Base-by-base conservation (phyloP, 352 stramenopile genomes). In the Phytophthora constricta region DNA sequence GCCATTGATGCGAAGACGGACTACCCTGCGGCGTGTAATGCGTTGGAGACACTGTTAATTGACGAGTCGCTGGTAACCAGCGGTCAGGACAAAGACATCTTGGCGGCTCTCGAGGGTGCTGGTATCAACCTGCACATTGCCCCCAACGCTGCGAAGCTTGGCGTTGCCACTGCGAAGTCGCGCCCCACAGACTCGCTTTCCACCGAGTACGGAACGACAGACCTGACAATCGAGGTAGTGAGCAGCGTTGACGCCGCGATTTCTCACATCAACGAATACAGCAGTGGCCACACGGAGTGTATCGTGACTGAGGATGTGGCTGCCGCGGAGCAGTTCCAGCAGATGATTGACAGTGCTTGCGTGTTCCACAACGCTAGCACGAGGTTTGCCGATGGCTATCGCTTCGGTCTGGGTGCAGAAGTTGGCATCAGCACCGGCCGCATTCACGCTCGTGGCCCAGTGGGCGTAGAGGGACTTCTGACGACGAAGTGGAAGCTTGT, bases 361-460 rank as follows among this genome's bases (percentile, higher is more conserved):
- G 97, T 99, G 22, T 99, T 99, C 84, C 96, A 99, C 82, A 99
- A 99, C 72, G 96, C 95, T 28, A 99, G 93, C 45, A 99, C 97
- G 50, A 89, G 94, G 17, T 96, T 95, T 64, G 93, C 97, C 20
- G 97, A 99, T 80, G 97, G 97, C 22, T 99, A 97, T 74, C 89
- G 97, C 25, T 99, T 99, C 82, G 98, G 98, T 17, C 79, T 99
- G 16, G 98, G 98, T 64, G 98, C 96, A 2, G 97, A 99, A 77
- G 96, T 99, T 34, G 98, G 98, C 13, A 99, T 99, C 63, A 98
- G 91, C 39, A 99, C 98, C 16, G 96, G 96, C 54, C 82, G 96
- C 25, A 99, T 99, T 72, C 97, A 99, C 81, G 93, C 97, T 17
- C 92, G 98, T 54, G 97, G 97, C 5, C 96, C 95, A 13, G 94